Percentiles rank a stretch among this genome's conserved stretches.
These are phyloP conservation scores for Garcia nutans DNA, from an alignment of 345 rosid genomes.

Conservation along the genomic window DNA sequence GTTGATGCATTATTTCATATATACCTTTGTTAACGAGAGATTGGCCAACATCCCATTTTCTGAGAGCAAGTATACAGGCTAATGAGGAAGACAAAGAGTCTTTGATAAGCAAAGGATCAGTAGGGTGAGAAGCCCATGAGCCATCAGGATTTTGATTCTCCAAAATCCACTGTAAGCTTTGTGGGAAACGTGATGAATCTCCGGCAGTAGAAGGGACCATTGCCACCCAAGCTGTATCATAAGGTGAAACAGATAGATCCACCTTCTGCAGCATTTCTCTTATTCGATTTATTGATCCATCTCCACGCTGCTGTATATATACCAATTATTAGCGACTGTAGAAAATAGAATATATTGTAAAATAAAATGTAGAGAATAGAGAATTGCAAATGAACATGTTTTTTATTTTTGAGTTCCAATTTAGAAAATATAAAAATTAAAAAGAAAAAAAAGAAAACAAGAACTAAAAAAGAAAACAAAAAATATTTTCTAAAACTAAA, in stretches of 20 bases:
- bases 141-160: slow-evolving; percentile 27
- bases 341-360: too few species aligned
- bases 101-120: slow-evolving; percentile 18
- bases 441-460: too few species aligned
- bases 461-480: too few species aligned
- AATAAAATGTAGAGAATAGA: too few species aligned
- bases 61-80: slow-evolving; percentile 19
- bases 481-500: too few species aligned
- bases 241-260: slow-evolving; percentile 17
- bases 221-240: slow-evolving; percentile 29
- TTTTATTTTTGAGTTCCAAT: too few species aligned
- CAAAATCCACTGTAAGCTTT: slow-evolving; percentile 17
- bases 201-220: slow-evolving; percentile 2
- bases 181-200: slow-evolving; percentile 11
- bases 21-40: slow-evolving; percentile 9
- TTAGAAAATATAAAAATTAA: too few species aligned
- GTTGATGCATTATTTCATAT: too few species aligned
- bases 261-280: background rate
- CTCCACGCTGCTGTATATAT: background rate
- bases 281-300: background rate
- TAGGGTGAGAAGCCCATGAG: slow-evolving; percentile 13
- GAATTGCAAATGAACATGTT: too few species aligned
- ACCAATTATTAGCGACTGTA: background rate
- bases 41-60: slow-evolving; percentile 11
- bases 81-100: slow-evolving; percentile 25